Percentiles rank a stretch among this genome's conserved stretches.
phyloP scores from a whole-genome alignment of 129 eudicot species.

The Centaurea solstitialis region DNA sequence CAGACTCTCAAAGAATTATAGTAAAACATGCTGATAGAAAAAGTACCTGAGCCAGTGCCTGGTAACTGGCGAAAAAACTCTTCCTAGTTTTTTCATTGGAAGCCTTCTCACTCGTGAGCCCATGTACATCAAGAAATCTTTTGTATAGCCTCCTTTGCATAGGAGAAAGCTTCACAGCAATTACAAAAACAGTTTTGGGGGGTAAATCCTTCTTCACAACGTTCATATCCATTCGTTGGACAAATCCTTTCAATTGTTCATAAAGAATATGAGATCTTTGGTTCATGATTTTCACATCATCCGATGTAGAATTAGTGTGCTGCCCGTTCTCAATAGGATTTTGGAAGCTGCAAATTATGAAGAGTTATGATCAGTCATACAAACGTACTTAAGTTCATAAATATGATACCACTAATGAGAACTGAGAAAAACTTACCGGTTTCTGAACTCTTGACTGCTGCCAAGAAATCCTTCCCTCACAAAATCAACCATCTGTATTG shows the following conservation, averaged over 20 bases:
- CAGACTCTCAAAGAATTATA: neutral
- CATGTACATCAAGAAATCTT: conserved; percentile 93
- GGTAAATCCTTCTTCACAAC: conserved; percentile 96
- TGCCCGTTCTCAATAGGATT: conserved; percentile 96
- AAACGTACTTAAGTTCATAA: neutral
- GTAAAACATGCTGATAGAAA: conserved; percentile 8
- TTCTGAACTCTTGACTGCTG: conserved; percentile 88
- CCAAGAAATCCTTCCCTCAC: conserved; percentile 99
- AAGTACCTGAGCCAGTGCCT: conserved; percentile 89
- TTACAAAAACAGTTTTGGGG: conserved; percentile 89
- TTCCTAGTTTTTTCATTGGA: conserved; percentile 67
- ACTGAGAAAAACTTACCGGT: conserved; percentile 54
- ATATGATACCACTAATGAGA: neutral
- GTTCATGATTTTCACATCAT: conserved; percentile 91
- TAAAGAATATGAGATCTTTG: conserved; percentile 94
- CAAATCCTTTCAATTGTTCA: conserved; percentile 92
- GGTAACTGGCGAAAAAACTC: conserved; percentile 85
- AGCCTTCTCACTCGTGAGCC: conserved; percentile 63
- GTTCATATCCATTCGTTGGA: conserved; percentile 96
- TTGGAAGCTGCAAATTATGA: conserved; percentile 61
- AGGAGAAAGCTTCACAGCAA: conserved; percentile 88
- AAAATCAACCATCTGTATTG: conserved; percentile 92
- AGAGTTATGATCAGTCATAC: conserved; percentile 13
- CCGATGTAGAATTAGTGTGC: conserved; percentile 87
- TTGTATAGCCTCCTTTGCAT: conserved; percentile 75